phyloP scores from a whole-genome alignment of 768 basidiomycete species.

The Hericium rajendrae region DNA sequence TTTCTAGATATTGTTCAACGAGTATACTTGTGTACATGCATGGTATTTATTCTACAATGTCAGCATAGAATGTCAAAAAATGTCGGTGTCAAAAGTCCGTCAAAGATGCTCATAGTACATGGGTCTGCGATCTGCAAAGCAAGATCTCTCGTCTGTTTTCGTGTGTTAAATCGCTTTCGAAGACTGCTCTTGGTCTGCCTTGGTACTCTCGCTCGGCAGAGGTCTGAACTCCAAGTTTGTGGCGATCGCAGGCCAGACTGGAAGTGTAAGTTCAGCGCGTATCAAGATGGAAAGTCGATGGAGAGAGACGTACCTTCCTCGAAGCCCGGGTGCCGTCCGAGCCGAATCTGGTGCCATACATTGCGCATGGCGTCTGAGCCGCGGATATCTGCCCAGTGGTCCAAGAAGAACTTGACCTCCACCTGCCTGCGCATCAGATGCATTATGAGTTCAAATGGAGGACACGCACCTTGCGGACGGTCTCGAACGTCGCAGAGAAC shows the following conservation, averaged over 20 bases:
- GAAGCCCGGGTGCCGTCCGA: constrained; percentile 78
- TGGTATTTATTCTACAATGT: no score
- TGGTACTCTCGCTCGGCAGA: background rate
- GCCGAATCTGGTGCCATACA: constrained; percentile 79
- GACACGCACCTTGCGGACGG: constrained; percentile 57
- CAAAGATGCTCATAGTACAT: no score
- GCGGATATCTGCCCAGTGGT: constrained; percentile 77
- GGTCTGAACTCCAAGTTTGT: background rate
- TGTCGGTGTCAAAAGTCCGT: no score
- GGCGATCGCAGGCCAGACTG: background rate
- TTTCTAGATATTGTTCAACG: no score
- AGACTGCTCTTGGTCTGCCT: background rate
- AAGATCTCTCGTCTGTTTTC: background rate
- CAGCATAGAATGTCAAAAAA: no score
- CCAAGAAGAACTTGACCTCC: constrained; percentile 70
- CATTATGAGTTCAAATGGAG: background rate
- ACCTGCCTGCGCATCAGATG: constrained; percentile 25
- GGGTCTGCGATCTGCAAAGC: no score
- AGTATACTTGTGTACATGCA: no score
- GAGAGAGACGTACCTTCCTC: constrained; percentile 53
- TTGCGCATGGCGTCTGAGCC: constrained; percentile 74
- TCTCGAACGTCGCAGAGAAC: constrained; percentile 74
- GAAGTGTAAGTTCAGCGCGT: background rate
- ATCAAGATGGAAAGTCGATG: background rate
- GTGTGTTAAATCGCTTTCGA: background rate